phyloP scores from a whole-genome alignment of 768 basidiomycete species.

The Suillus variegatus region DNA sequence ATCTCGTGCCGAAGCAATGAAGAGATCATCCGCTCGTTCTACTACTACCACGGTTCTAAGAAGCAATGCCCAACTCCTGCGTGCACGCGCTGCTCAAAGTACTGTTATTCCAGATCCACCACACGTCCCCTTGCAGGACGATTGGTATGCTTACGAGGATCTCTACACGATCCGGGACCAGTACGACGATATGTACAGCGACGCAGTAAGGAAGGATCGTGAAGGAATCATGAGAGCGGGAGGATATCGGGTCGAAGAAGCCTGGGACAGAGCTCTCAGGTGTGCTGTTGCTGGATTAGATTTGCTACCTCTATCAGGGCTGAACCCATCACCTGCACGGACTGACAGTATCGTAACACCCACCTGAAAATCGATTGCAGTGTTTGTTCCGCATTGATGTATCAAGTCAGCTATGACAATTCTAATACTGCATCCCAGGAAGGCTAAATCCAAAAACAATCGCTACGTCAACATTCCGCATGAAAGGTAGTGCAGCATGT shows the following conservation, averaged over 20 bases:
- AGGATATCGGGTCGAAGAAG: slow-evolving; percentile 80
- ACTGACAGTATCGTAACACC: slow-evolving; percentile 51
- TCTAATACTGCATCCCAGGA: slow-evolving; percentile 15
- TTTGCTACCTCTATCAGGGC: slow-evolving; percentile 48
- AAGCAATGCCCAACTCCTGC: slow-evolving; percentile 51
- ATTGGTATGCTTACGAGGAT: slow-evolving; percentile 76
- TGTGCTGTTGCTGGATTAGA: slow-evolving; percentile 75
- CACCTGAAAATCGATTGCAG: slow-evolving; percentile 24
- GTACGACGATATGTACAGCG: slow-evolving; percentile 76
- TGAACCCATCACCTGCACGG: slow-evolving; percentile 16
- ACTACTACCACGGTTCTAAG: slow-evolving; percentile 41
- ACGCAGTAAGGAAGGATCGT: slow-evolving; percentile 72
- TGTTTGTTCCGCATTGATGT: background rate
- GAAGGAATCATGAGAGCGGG: slow-evolving; percentile 83
- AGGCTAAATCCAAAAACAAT: slow-evolving; percentile 32
- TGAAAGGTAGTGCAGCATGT: slow-evolving; percentile 47
- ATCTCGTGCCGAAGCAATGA: slow-evolving; percentile 63
- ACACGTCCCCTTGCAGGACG: slow-evolving; percentile 75
- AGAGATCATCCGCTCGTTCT: slow-evolving; percentile 59
- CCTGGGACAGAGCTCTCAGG: slow-evolving; percentile 81
- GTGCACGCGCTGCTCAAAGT: slow-evolving; percentile 65
- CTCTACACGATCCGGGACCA: slow-evolving; percentile 53
- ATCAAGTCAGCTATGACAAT: background rate
- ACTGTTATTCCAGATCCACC: slow-evolving; percentile 75
- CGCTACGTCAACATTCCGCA: slow-evolving; percentile 43